Percentiles rank a stretch among this genome's conserved stretches.
Evolutionary conservation across 2,329 filamentous ascomycete genomes (phyloP).

Genomic region (Dichotomopilus funicola): DNA sequence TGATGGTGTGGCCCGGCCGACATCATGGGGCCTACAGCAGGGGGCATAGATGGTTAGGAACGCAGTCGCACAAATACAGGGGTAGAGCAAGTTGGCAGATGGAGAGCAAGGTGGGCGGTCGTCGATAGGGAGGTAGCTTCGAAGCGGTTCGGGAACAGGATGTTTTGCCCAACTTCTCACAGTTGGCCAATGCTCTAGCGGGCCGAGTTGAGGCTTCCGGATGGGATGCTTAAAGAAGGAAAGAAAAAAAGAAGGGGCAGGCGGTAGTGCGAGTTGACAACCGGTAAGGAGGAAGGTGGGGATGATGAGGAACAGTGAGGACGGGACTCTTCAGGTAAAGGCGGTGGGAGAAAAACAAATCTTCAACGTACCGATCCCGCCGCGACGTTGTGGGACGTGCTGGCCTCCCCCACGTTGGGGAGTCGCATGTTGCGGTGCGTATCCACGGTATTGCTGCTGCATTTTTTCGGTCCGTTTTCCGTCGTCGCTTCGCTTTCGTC

Average conservation of each 20-base stretch:
- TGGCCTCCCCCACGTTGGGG: slow-evolving; percentile 19
- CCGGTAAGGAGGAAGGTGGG: neutral
- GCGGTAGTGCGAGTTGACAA: no score
- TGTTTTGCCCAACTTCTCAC: no score
- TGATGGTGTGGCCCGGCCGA: slow-evolving; percentile 45
- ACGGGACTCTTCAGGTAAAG: neutral
- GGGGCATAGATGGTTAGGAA: neutral
- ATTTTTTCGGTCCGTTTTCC: slow-evolving; percentile 9
- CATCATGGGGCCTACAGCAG: slow-evolving; percentile 47
- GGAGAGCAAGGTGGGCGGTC: no score
- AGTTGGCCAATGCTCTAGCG: no score
- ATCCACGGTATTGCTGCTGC: slow-evolving; percentile 24
- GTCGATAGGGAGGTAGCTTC: no score
- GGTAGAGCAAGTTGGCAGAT: no score
- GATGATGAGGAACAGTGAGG: slow-evolving; percentile 11
- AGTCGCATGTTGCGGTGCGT: slow-evolving; percentile 19
- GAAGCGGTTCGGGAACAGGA: no score
- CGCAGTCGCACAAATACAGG: slow-evolving; percentile 3
- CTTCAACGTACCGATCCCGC: slow-evolving; percentile 24
- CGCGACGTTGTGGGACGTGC: slow-evolving; percentile 23
- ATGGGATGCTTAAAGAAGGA: no score
- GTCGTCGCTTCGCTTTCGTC: neutral
- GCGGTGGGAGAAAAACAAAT: slow-evolving; percentile 6
- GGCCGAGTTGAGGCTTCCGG: no score
- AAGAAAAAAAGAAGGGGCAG: no score